Conservation (phyloP, 1,284 basidiomycete genomes). For the Leccinum insolens region DNA sequence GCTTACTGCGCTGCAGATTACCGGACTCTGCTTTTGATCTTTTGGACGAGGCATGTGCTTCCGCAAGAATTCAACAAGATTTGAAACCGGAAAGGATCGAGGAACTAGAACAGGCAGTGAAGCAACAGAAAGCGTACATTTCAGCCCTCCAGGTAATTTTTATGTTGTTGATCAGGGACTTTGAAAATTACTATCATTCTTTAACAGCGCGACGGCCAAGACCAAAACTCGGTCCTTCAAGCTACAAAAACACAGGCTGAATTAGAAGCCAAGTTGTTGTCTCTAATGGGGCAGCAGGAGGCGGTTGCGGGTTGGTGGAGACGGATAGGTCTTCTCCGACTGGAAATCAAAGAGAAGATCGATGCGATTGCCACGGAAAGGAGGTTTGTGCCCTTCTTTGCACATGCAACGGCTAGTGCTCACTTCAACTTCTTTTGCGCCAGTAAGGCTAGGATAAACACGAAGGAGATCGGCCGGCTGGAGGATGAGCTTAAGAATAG, state of each 20-base stretch:
- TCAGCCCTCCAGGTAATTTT: conserved; percentile 5
- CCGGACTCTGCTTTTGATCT: conserved; percentile 16
- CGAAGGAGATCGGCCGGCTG: background rate
- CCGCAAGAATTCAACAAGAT: conserved; percentile 12
- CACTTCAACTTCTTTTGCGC: background rate
- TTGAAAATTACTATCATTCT: background rate
- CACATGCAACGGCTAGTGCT: background rate
- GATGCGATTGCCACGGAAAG: background rate
- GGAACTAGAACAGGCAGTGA: conserved; percentile 1
- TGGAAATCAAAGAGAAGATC: background rate
- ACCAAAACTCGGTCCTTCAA: background rate
- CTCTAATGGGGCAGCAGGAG: background rate
- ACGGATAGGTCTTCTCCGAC: background rate
- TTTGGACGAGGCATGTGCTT: conserved; percentile 15
- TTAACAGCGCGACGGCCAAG: background rate
- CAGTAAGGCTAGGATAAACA: background rate
- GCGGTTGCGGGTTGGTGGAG: background rate
- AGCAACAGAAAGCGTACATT: conserved; percentile 2
- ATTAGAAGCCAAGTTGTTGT: background rate
- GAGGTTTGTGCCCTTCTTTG: background rate
- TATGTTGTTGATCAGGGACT: background rate
- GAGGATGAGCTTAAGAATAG: conserved; percentile 2
- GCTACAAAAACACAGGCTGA: background rate
- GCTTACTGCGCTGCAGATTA: conserved; percentile 1
- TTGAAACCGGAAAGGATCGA: conserved; percentile 11